Percentiles rank a stretch among this genome's conserved stretches.
These are phyloP conservation scores for Monosporascus ibericus DNA, from an alignment of 2,329 filamentous ascomycete species.

Conservation along the genomic window DNA sequence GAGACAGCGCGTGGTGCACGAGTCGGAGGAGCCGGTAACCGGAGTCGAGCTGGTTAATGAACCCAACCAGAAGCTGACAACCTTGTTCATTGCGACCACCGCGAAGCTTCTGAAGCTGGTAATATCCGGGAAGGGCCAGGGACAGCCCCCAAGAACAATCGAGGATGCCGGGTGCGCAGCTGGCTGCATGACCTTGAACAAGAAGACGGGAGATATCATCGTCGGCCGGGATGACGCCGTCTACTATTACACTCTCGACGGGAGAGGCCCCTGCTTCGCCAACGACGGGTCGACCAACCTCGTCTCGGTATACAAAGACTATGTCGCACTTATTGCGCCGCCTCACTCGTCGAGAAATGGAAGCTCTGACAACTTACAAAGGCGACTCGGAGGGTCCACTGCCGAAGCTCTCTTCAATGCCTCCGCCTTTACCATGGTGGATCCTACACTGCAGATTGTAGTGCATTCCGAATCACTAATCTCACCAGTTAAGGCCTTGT, in stretches of 20 bases:
- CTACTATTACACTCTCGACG: slow-evolving; percentile 84
- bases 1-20: slow-evolving; percentile 89
- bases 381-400: slow-evolving; percentile 66
- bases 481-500: slow-evolving; percentile 71
- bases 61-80: slow-evolving; percentile 54
- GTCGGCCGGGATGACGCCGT: slow-evolving; percentile 94
- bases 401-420: slow-evolving; percentile 79
- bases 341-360: slow-evolving; percentile 48
- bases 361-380: slow-evolving; percentile 54
- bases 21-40: slow-evolving; percentile 93
- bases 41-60: slow-evolving; percentile 72
- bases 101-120: slow-evolving; percentile 79
- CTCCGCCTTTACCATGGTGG: slow-evolving; percentile 84
- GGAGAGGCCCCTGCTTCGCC: slow-evolving; percentile 79
- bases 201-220: slow-evolving; percentile 73
- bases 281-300: slow-evolving; percentile 88
- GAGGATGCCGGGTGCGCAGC: slow-evolving; percentile 87
- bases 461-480: slow-evolving; percentile 83
- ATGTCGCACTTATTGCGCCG: slow-evolving; percentile 80
- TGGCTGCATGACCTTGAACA: slow-evolving; percentile 91
- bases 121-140: slow-evolving; percentile 83
- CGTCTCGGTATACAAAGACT: slow-evolving; percentile 74
- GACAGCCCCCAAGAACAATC: slow-evolving; percentile 78
- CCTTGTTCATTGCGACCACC: slow-evolving; percentile 88
- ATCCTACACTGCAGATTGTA: slow-evolving; percentile 84